Evolutionary conservation across 352 stramenopile genomes (phyloP).

Genomic region (Phytophthora cryptogea): DNA sequence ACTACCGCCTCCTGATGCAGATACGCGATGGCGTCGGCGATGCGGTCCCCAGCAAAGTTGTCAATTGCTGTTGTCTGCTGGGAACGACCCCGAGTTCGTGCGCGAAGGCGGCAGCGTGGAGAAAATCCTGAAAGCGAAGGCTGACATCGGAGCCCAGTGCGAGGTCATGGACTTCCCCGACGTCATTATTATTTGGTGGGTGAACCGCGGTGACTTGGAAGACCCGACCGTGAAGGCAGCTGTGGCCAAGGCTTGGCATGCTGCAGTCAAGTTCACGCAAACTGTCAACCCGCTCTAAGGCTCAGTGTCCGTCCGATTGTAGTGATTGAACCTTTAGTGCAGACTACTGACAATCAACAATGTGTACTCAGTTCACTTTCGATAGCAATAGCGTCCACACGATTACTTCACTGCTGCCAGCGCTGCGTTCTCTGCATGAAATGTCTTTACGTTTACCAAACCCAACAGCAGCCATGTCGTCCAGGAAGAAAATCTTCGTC

Average conservation of each 20-base stretch:
- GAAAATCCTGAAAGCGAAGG: conserved; percentile 40
- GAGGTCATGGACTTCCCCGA: conserved; percentile 49
- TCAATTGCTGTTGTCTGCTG: conserved; percentile 48
- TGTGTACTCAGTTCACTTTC: conserved; percentile 14
- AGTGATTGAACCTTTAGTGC: not conserved
- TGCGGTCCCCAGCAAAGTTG: not conserved
- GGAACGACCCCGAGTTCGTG: conserved; percentile 52
- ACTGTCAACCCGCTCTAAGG: conserved; percentile 31
- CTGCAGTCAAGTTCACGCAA: conserved; percentile 39
- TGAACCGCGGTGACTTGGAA: conserved; percentile 59
- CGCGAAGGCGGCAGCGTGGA: conserved; percentile 40
- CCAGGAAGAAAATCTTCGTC: conserved; percentile 28
- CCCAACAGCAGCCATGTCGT: conserved; percentile 30
- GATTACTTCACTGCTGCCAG: not conserved
- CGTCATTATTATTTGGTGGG: conserved; percentile 59
- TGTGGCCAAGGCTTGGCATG: conserved; percentile 53
- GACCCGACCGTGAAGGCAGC: conserved; percentile 35
- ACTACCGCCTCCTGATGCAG: conserved; percentile 31
- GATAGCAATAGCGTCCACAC: conserved; percentile 34
- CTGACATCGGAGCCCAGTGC: conserved; percentile 19
- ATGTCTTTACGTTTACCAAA: conserved; percentile 26
- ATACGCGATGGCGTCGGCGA: conserved; percentile 34
- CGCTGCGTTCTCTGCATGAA: conserved; percentile 12
- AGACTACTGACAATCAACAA: not conserved
- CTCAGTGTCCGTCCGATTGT: not conserved